Percentiles rank a stretch among this genome's conserved stretches.
Conservation (phyloP, 805 yeast genomes). For the Millerago galiae region DNA sequence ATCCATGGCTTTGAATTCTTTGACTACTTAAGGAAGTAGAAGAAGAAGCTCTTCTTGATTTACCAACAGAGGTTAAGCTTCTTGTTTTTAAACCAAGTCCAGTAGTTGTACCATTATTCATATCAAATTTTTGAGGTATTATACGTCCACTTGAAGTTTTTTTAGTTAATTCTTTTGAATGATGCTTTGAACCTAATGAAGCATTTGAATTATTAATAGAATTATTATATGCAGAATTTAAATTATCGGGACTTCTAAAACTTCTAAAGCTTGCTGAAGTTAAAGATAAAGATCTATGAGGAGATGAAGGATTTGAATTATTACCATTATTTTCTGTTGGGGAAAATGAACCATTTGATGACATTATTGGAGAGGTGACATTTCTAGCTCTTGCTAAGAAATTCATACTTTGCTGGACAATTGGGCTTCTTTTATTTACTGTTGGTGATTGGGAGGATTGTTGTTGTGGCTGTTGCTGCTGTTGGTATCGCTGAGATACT, state of each 20-base stretch:
- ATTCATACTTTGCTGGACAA: constrained; percentile 31
- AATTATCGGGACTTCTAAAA: constrained; percentile 23
- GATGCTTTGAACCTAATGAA: constrained; percentile 23
- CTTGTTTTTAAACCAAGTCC: constrained; percentile 40
- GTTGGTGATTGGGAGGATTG: constrained; percentile 10
- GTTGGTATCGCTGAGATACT: constrained; percentile 16
- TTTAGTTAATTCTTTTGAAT: constrained; percentile 26
- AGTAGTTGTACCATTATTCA: constrained; percentile 18
- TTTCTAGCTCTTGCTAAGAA: constrained; percentile 26
- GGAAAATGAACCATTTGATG: constrained; percentile 3
- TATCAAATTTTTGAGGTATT: constrained; percentile 40
- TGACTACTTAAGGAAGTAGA: constrained; percentile 19
- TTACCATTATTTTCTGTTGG: neutral
- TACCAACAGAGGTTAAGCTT: constrained; percentile 35
- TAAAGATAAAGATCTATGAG: constrained; percentile 29
- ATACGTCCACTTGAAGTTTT: constrained; percentile 38
- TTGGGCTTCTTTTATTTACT: constrained; percentile 26
- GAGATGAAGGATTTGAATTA: constrained; percentile 14
- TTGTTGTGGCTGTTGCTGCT: constrained; percentile 5
- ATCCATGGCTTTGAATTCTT: constrained; percentile 19
- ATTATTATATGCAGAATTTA: constrained; percentile 9
- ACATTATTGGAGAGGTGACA: constrained; percentile 18
- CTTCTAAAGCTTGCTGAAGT: constrained; percentile 26
- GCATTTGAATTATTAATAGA: constrained; percentile 2
- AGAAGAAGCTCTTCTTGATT: constrained; percentile 21